Percentiles rank a stretch among this genome's conserved stretches.
These are phyloP conservation scores for Avicennia marina DNA, from an alignment of 257 asterid genomes.

Conservation along the genomic window DNA sequence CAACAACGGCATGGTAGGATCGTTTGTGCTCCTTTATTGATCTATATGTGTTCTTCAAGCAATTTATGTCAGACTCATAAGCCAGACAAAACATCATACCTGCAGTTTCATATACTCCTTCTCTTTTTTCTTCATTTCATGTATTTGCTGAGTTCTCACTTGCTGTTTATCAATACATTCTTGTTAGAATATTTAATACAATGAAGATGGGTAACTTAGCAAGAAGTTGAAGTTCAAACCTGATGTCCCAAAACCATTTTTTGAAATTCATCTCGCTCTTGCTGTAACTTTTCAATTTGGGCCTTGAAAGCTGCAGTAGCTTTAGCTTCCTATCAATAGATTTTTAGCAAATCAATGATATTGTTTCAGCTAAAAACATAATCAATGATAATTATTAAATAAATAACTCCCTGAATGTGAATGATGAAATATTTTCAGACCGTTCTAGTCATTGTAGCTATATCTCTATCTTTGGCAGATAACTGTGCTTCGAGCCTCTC, in stretches of 20 bases:
- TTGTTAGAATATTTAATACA: constrained; percentile 4
- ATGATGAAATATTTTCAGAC: constrained; percentile 30
- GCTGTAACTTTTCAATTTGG: constrained; percentile 60
- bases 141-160: constrained; percentile 84
- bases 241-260: constrained; percentile 68
- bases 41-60: background rate
- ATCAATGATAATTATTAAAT: background rate
- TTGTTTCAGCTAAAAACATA: background rate
- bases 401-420: constrained; percentile 1
- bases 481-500: constrained; percentile 88
- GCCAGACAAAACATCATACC: constrained; percentile 29
- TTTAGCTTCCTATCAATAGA: constrained; percentile 70
- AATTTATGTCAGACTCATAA: background rate
- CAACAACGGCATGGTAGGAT: constrained; percentile 15
- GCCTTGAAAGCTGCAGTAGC: constrained; percentile 54
- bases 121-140: constrained; percentile 96
- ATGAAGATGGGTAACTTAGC: background rate
- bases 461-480: constrained; percentile 82
- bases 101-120: constrained; percentile 83
- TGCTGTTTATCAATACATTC: constrained; percentile 48
- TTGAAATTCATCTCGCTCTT: constrained; percentile 60
- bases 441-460: constrained; percentile 90
- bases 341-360: constrained; percentile 2
- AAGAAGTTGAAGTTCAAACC: constrained; percentile 31
- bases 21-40: background rate